Conservation (phyloP, 352 stramenopile species). For the Pythium aquatile region DNA sequence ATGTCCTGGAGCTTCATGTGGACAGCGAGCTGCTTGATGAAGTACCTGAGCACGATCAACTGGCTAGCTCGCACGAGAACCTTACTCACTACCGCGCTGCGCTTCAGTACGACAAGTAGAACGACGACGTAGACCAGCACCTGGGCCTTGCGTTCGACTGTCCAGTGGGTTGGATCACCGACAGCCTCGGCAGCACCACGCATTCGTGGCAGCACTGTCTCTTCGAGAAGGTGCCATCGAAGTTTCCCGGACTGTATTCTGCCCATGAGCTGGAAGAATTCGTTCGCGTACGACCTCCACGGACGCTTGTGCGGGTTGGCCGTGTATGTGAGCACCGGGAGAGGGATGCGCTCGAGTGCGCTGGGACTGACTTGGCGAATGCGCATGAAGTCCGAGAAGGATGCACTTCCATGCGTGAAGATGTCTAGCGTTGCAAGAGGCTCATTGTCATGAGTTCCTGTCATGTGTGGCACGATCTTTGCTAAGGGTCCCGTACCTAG, state of each 20-base stretch:
- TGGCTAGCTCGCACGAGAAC: conserved; percentile 54
- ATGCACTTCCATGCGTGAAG: conserved; percentile 70
- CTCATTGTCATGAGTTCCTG: not conserved
- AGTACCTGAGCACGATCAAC: conserved; percentile 56
- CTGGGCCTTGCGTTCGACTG: conserved; percentile 42
- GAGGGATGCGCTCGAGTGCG: conserved; percentile 44
- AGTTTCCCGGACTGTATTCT: conserved; percentile 55
- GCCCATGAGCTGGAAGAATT: conserved; percentile 51
- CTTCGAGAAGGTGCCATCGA: conserved; percentile 51
- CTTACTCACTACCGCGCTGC: conserved; percentile 42
- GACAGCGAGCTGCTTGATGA: conserved; percentile 48
- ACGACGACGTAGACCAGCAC: conserved; percentile 51
- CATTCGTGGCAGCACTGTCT: conserved; percentile 48
- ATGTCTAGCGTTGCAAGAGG: conserved; percentile 36
- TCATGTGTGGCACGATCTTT: not conserved
- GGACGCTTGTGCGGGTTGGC: conserved; percentile 46
- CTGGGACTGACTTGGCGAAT: conserved; percentile 44
- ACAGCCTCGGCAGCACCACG: conserved; percentile 37
- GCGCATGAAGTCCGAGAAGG: conserved; percentile 64
- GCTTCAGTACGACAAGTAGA: conserved; percentile 53
- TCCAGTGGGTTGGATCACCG: conserved; percentile 29
- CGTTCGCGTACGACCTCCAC: conserved; percentile 44
- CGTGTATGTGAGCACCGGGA: conserved; percentile 68
- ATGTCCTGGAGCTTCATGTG: conserved; percentile 39
- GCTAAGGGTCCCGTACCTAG: conserved; percentile 39